A percentile compares a stretch with the other conserved stretches of the same genome.
These are phyloP conservation scores for Hypseocharis bilobata DNA, from an alignment of 441 rosid species.

Conservation along the genomic window DNA sequence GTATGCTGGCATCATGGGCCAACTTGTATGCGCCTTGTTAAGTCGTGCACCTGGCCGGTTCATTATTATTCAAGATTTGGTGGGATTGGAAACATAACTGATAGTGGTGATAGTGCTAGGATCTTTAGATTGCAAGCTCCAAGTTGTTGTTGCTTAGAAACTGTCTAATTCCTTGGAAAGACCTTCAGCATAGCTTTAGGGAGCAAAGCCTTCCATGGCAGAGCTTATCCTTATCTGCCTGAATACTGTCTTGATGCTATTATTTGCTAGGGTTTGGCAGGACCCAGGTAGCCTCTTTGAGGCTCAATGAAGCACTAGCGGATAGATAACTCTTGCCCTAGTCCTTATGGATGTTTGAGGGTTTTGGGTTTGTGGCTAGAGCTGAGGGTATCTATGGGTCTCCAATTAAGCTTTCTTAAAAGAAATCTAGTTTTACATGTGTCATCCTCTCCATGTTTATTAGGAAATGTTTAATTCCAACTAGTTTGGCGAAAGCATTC, in stretches of 20 bases:
- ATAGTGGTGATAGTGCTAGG: not conserved
- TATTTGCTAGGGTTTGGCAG: not conserved
- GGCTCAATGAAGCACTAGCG: no score
- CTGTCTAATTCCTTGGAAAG: not conserved
- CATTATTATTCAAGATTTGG: not conserved
- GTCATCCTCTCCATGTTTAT: no score
- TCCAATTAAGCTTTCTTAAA: no score
- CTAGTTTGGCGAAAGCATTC: not conserved
- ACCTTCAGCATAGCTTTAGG: not conserved
- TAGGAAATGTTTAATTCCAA: not conserved
- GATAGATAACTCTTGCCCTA: no score
- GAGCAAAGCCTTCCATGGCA: not conserved
- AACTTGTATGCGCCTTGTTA: no score
- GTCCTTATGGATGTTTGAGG: no score
- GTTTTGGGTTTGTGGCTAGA: no score
- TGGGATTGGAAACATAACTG: not conserved
- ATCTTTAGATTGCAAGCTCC: not conserved
- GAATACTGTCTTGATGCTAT: not conserved
- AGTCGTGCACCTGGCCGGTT: no score
- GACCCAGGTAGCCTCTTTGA: no score
- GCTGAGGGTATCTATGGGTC: no score
- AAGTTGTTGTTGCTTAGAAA: not conserved
- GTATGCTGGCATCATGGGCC: no score
- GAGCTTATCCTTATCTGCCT: not conserved
- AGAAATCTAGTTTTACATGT: no score